A percentile compares a stretch with the other conserved stretches of the same genome.
phyloP scores from a whole-genome alignment of 2,329 filamentous ascomycete species.

The Fusarium nodosum region DNA sequence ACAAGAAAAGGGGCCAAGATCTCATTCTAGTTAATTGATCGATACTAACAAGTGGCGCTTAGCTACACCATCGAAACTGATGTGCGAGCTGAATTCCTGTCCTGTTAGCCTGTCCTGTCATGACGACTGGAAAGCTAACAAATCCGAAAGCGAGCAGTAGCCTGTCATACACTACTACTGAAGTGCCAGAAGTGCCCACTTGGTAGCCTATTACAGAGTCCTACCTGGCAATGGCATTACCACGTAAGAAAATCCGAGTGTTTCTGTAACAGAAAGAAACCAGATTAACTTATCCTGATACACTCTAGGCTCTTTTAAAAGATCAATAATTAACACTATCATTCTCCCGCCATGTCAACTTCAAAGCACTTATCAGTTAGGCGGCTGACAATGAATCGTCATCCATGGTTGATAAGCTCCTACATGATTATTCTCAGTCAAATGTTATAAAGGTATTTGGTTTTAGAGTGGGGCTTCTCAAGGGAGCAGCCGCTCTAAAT shows the following conservation, averaged over 20 bases:
- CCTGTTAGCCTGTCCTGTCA: constrained; percentile 9
- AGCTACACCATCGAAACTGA: constrained; percentile 3
- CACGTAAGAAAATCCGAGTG: not conserved
- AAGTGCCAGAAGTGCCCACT: too few species aligned
- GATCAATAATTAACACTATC: not conserved
- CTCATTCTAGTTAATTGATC: constrained; percentile 20
- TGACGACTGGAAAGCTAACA: constrained; percentile 25
- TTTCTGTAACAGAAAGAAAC: not conserved
- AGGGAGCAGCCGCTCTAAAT: constrained; percentile 24
- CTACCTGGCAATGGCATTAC: not conserved
- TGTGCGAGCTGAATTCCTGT: constrained; percentile 22
- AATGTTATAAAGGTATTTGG: not conserved
- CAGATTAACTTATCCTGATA: not conserved
- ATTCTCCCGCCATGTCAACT: not conserved
- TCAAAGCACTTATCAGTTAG: not conserved
- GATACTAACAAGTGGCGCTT: constrained; percentile 17
- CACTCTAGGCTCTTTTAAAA: not conserved
- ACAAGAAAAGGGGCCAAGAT: constrained; percentile 7
- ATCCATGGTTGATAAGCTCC: constrained; percentile 22
- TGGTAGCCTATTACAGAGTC: too few species aligned
- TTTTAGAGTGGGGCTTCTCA: constrained; percentile 17
- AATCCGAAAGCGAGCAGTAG: constrained; percentile 28
- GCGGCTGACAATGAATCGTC: constrained; percentile 5
- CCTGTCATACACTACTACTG: not conserved
- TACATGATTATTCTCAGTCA: not conserved